Conservation (phyloP, 257 asterid species). For the Ilex asprella region DNA sequence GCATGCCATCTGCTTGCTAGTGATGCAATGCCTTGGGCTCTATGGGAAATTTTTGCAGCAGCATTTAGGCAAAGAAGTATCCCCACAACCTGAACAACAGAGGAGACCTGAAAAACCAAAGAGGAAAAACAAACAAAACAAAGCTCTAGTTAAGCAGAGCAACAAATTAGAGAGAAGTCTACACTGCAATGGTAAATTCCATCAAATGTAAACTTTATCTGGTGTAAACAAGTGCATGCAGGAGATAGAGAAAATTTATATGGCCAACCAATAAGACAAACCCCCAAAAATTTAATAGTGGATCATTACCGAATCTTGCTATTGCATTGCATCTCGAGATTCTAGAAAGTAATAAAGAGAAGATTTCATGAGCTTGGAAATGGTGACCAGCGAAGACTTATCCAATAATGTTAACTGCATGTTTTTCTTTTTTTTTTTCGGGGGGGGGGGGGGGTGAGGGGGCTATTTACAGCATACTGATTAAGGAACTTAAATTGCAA, state of each 20-base stretch:
- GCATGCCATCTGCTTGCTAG: slow-evolving; percentile 76
- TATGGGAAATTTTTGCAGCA: slow-evolving; percentile 76
- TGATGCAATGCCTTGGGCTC: slow-evolving; percentile 71
- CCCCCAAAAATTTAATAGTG: not conserved
- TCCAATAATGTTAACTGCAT: too few relatives aligned
- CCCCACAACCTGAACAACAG: slow-evolving; percentile 66
- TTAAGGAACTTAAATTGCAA: not conserved
- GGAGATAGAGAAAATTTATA: not conserved
- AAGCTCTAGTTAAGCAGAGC: not conserved
- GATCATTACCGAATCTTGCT: too few relatives aligned
- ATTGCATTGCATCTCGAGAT: too few relatives aligned
- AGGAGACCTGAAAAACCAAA: slow-evolving; percentile 38
- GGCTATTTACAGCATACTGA: not conserved
- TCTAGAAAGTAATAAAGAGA: too few relatives aligned
- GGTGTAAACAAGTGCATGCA: not conserved
- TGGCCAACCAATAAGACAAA: not conserved
- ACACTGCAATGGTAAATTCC: not conserved
- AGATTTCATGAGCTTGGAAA: too few relatives aligned
- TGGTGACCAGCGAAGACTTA: too few relatives aligned
- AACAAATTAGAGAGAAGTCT: too few relatives aligned
- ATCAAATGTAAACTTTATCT: not conserved
- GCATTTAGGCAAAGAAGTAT: slow-evolving; percentile 63
- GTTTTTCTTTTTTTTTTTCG: not conserved
- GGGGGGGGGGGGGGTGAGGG: not conserved
- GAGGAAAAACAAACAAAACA: not conserved